Evolutionary conservation across 2,329 filamentous ascomycete species (phyloP).

Genomic region (Aspergillus felis): DNA sequence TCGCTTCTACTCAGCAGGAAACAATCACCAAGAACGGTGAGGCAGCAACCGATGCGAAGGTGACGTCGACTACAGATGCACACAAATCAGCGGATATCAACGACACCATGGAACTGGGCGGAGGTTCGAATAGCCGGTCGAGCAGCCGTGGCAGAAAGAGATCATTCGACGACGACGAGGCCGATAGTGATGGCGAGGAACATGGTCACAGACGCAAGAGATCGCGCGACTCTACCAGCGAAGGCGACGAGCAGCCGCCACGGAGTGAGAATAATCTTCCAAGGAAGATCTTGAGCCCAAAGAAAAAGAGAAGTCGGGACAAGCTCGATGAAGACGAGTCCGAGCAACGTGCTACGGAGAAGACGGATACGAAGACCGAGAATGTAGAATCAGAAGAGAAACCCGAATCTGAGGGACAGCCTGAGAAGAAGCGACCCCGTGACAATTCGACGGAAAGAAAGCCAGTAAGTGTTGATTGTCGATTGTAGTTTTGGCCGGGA

Average conservation of each 20-base stretch:
- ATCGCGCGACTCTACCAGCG: constrained; percentile 40
- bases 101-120: constrained; percentile 6
- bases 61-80: background rate
- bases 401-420: constrained; percentile 26
- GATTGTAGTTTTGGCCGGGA: background rate
- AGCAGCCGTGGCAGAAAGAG: constrained; percentile 31
- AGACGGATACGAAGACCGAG: constrained; percentile 16
- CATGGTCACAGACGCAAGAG: constrained; percentile 37
- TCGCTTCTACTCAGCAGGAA: constrained; percentile 39
- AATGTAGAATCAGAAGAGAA: constrained; percentile 13
- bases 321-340: constrained; percentile 37
- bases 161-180: constrained; percentile 32
- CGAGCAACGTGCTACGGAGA: constrained; percentile 15
- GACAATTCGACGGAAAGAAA: constrained; percentile 39
- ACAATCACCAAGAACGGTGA: background rate
- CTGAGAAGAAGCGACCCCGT: constrained; percentile 43
- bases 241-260: constrained; percentile 14
- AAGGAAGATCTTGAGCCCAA: constrained; percentile 30
- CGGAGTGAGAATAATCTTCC: constrained; percentile 14
- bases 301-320: constrained; percentile 44
- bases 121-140: constrained; percentile 12
- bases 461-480: constrained; percentile 17
- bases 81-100: constrained; percentile 10
- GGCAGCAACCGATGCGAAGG: background rate
- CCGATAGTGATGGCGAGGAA: constrained; percentile 24